Evolutionary conservation across 441 rosid genomes (phyloP), one percentile per base, ranked within the genome.

Genomic region (Macaranga tanarius): DNA sequence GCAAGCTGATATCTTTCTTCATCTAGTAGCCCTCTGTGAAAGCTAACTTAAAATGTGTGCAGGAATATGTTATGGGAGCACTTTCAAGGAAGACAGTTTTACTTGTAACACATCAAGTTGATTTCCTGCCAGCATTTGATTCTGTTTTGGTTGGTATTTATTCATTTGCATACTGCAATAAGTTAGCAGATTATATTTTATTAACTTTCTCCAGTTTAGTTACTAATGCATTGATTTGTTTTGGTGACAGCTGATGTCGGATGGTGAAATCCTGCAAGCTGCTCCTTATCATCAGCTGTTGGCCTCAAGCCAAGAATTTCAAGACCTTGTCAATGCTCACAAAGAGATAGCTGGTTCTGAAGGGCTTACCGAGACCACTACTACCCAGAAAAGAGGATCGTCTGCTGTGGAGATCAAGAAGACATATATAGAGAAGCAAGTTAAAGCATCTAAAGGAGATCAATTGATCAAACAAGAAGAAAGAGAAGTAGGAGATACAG

Each of bases 31-130:
- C 69, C 67, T 65, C 48, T 28, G 1, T 22, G 47, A 72, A 73
- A 69, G 54, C 80, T 80, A 71, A 80, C 70, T 44, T 67, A 8
- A 60, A 10, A 65, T 52, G 26, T 72, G 80, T 75, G 76, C 89
- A 95, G 99, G 97, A 90, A 69, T 93, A 95, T 25, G 86, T 93
- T 20, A 87, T 88, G 89, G 89, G 76, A 38, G 99, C 95, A 56
- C 97, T 95, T 42, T 80, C 86, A 16, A 84, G 65, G 69, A 95
- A 92, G 87, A 86, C 94, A 19, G 94, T 93, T 52, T 77, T 93
- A 38, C 89, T 93, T 10, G 99, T 95, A 48, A 95, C 98, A 7
- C 98, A 95, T 77, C 98, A 95, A 92, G 97, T 95, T 40, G 98
- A 93, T 79, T 95, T 95, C 84, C 85, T 95, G 67, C 99, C 99